phyloP scores from a whole-genome alignment of 495 filamentous ascomycete genomes.

The Aspergillus cavernicola region DNA sequence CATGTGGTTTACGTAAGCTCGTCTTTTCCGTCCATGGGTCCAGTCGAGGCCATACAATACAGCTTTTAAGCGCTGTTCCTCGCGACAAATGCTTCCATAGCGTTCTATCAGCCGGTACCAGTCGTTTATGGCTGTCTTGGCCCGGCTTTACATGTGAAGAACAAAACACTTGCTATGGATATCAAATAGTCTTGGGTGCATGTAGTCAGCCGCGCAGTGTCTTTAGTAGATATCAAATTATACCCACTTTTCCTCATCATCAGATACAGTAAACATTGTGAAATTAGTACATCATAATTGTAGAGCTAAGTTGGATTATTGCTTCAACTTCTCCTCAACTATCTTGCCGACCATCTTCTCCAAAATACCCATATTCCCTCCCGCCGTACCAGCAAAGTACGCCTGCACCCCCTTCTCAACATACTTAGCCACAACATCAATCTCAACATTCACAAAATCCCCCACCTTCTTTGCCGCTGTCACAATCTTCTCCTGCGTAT shows the following conservation, averaged over 20 bases:
- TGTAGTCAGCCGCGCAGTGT: neutral
- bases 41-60: neutral
- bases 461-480: conserved; percentile 77
- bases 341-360: conserved; percentile 80
- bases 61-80: no score
- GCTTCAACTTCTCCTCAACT: conserved; percentile 66
- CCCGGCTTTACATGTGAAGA: neutral
- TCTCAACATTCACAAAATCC: conserved; percentile 91
- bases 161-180: neutral
- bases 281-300: neutral
- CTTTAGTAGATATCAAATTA: conserved; percentile 2
- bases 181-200: neutral
- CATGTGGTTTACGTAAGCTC: no score
- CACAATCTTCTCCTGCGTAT: conserved; percentile 91
- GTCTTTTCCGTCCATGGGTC: neutral
- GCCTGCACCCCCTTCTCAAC: conserved; percentile 84
- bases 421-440: conserved; percentile 98
- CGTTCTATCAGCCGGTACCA: neutral
- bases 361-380: conserved; percentile 60
- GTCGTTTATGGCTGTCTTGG: neutral
- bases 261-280: neutral
- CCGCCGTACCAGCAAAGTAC: conserved; percentile 49
- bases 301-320: conserved; percentile 13
- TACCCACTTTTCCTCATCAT: conserved; percentile 1
- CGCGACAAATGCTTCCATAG: no score